These are phyloP conservation scores for Apiospora malaysiana DNA, from an alignment of 2,329 filamentous ascomycete species.

Conservation along the genomic window DNA sequence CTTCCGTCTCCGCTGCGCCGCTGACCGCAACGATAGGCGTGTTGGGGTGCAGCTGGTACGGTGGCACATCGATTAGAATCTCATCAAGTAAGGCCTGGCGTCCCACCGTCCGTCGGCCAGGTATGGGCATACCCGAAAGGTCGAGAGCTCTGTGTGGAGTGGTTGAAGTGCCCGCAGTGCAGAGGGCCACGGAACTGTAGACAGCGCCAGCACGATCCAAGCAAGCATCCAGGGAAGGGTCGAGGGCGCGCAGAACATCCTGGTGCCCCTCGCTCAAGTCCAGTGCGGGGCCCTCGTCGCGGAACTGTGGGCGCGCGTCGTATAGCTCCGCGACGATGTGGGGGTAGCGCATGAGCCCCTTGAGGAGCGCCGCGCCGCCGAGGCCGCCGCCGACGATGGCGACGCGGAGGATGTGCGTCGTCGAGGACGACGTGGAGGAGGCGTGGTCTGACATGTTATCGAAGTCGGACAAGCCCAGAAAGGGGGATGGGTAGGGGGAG, in stretches of 20 bases:
- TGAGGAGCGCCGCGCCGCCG: constrained; percentile 32
- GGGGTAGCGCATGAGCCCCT: constrained; percentile 36
- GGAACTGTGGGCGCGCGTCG: constrained; percentile 34
- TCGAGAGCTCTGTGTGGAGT: constrained; percentile 31
- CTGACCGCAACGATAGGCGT: constrained; percentile 34
- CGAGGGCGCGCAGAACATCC: constrained; percentile 33
- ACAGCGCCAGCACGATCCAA: constrained; percentile 37
- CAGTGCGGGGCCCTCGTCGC: constrained; percentile 34
- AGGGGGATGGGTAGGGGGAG: neutral
- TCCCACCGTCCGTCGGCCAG: constrained; percentile 31
- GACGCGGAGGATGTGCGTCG: constrained; percentile 24
- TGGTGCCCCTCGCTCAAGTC: constrained; percentile 30
- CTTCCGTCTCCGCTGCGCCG: constrained; percentile 27
- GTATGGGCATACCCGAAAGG: constrained; percentile 22
- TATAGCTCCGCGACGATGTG: constrained; percentile 39
- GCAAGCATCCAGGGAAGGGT: constrained; percentile 33
- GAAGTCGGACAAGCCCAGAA: neutral
- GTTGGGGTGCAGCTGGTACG: constrained; percentile 35
- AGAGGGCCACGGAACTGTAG: constrained; percentile 27
- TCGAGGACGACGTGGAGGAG: constrained; percentile 33
- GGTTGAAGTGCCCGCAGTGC: constrained; percentile 30
- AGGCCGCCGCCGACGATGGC: constrained; percentile 39
- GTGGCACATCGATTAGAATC: constrained; percentile 33
- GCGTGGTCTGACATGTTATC: constrained; percentile 29
- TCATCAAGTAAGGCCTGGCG: constrained; percentile 36